Base-by-base conservation (phyloP, 257 asterid genomes). In the Mentha longifolia region DNA sequence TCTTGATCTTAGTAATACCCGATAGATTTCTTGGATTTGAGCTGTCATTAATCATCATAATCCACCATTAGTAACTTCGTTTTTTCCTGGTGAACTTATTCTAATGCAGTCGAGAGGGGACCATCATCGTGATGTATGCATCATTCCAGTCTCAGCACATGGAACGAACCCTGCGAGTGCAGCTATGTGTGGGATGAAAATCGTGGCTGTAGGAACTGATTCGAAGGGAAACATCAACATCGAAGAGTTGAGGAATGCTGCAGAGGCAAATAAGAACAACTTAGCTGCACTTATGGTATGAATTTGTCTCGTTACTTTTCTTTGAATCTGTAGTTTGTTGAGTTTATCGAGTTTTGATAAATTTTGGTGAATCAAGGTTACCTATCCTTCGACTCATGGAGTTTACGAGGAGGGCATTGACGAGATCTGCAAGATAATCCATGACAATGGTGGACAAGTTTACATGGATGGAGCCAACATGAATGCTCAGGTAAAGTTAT, bases 381-480 rank as follows among this genome's bases (percentile, higher is more conserved):
- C 99, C 0, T 95, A 95, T 76, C 99, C 99, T 81, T 95, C 99
- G 22, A 95, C 99, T 19, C 99, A 95, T 75, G 99, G 99, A 78
- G 99, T 95, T 46, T 95, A 92, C 41, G 99, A 95, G 86, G 97
- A 95, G 85, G 98, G 98, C 42, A 89, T 95, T 56, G 99, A 92
- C 70, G 98, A 92, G 78, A 95, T 95, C 54, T 95, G 99, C 82
- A 87, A 85, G 82, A 89, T 95, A 62, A 92, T 95, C 85, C 99
- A 95, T 45, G 94, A 95, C 66, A 92, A 95, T 59, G 98, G 98
- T 51, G 99, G 99, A 70, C 99, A 95, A 84, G 99, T 95, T 52
- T 95, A 95, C 89, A 95, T 92, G 98, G 99, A 95, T 74, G 99
- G 99, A 82, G 99, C 99, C 63, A 95, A 95, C 95, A 95, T 95